Conservation (phyloP, 805 yeast species). For the Hanseniaspora occidentalis region DNA sequence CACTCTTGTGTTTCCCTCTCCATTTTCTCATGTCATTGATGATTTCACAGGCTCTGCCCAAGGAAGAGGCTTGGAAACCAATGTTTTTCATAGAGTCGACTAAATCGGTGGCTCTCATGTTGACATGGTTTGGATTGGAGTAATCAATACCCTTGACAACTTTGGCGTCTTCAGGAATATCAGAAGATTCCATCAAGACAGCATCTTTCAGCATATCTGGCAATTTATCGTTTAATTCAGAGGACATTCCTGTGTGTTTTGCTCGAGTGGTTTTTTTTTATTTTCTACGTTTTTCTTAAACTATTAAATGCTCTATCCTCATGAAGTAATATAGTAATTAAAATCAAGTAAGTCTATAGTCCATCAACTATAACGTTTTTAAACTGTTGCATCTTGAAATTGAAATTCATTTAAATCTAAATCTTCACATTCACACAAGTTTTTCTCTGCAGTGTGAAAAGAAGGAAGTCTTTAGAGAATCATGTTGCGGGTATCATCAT, state of each 20-base stretch:
- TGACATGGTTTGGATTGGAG: constrained; percentile 58
- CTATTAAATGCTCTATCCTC: background rate
- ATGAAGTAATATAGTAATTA: background rate
- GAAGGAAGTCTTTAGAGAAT: too few relatives aligned
- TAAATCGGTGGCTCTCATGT: constrained; percentile 70
- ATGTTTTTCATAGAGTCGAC: constrained; percentile 76
- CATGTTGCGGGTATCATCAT: too few relatives aligned
- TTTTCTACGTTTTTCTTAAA: background rate
- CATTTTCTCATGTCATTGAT: constrained; percentile 85
- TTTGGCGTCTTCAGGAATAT: constrained; percentile 63
- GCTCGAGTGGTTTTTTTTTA: background rate
- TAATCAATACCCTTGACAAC: constrained; percentile 86
- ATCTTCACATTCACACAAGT: too few relatives aligned
- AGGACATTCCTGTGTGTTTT: constrained; percentile 6
- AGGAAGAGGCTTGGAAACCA: constrained; percentile 94
- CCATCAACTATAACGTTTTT: too few relatives aligned
- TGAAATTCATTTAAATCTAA: too few relatives aligned
- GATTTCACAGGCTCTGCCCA: constrained; percentile 83
- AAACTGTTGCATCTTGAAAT: too few relatives aligned
- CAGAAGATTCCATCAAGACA: constrained; percentile 73
- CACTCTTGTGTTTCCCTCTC: constrained; percentile 73
- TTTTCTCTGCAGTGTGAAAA: too few relatives aligned
- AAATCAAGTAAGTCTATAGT: too few relatives aligned
- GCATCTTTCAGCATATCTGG: constrained; percentile 84
- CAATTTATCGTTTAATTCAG: constrained; percentile 27